phyloP scores from a whole-genome alignment of 495 filamentous ascomycete genomes.

The Cercophora samala region DNA sequence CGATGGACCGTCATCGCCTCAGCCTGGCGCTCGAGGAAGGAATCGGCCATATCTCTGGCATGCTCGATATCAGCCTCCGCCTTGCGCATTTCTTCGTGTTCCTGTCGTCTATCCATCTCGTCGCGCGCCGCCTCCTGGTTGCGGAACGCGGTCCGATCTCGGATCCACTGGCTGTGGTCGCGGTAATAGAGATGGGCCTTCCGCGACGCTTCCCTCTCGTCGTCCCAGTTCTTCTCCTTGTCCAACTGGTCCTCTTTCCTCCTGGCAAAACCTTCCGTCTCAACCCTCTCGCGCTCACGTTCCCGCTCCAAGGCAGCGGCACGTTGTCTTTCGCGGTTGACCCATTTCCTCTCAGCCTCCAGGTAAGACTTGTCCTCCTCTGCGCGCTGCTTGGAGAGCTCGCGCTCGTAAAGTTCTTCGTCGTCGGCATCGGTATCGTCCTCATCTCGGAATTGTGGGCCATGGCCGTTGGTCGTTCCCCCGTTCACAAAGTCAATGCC shows the following conservation, averaged over 20 bases:
- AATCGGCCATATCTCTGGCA: conserved; percentile 82
- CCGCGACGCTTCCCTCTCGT: conserved; percentile 71
- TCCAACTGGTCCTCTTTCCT: conserved; percentile 60
- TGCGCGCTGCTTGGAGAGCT: conserved; percentile 63
- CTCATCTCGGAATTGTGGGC: conserved; percentile 59
- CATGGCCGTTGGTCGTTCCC: conserved; percentile 55
- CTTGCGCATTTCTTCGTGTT: conserved; percentile 68
- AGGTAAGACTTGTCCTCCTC: conserved; percentile 79
- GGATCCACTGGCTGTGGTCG: conserved; percentile 78
- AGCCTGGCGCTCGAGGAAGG: conserved; percentile 86
- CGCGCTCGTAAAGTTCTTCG: conserved; percentile 73
- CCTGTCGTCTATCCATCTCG: conserved; percentile 73
- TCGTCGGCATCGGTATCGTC: conserved; percentile 90
- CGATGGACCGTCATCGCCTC: conserved; percentile 63
- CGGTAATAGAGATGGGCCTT: conserved; percentile 80
- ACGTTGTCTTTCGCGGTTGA: conserved; percentile 80
- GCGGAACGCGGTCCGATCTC: conserved; percentile 71
- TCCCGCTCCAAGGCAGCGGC: conserved; percentile 82
- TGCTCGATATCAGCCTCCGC: conserved; percentile 71
- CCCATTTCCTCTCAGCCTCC: conserved; percentile 84
- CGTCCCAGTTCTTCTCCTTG: conserved; percentile 77
- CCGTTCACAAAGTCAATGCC: conserved; percentile 81
- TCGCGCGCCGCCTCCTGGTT: conserved; percentile 70
- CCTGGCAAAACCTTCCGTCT: conserved; percentile 61
- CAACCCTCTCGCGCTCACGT: conserved; percentile 70